Percentiles rank a stretch among this genome's conserved stretches.
phyloP scores from a whole-genome alignment of 2,329 filamentous ascomycete species.

The Xylariaceae sp. region DNA sequence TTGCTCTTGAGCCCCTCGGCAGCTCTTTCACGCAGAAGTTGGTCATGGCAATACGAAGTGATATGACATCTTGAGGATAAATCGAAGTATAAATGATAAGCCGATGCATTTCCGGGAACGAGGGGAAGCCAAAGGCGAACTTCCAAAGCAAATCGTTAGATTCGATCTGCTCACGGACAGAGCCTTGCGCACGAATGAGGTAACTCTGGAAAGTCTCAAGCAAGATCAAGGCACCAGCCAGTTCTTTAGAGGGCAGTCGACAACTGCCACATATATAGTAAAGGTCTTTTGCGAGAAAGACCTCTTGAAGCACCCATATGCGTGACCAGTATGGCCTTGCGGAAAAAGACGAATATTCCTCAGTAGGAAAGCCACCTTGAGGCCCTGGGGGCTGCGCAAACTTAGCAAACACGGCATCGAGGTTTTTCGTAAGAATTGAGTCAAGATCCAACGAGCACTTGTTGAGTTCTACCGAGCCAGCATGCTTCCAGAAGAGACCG shows the following conservation, averaged over 20 bases:
- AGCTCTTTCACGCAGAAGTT: constrained; percentile 26
- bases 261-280: constrained; percentile 13
- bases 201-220: constrained; percentile 17
- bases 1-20: constrained; percentile 18
- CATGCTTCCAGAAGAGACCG: constrained; percentile 16
- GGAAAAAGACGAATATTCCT: constrained; percentile 14
- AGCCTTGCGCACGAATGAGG: not conserved
- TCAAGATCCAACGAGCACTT: constrained; percentile 9
- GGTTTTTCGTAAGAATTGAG: constrained; percentile 1
- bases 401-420: not conserved
- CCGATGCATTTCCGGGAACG: constrained; percentile 20
- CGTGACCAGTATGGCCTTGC: constrained; percentile 15
- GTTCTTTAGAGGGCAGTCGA: not conserved
- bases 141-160: not conserved
- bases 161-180: not conserved
- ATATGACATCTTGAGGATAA: constrained; percentile 13
- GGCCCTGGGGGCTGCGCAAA: constrained; percentile 1
- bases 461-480: constrained; percentile 3
- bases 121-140: constrained; percentile 7
- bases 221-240: constrained; percentile 19
- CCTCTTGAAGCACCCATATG: constrained; percentile 27
- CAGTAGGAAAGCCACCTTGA: constrained; percentile 8
- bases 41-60: constrained; percentile 24
- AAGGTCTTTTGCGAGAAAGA: constrained; percentile 17
- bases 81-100: constrained; percentile 21